These are phyloP conservation scores for Colletotrichum lindemuthianum DNA, from an alignment of 2,329 filamentous ascomycete genomes.

Conservation along the genomic window DNA sequence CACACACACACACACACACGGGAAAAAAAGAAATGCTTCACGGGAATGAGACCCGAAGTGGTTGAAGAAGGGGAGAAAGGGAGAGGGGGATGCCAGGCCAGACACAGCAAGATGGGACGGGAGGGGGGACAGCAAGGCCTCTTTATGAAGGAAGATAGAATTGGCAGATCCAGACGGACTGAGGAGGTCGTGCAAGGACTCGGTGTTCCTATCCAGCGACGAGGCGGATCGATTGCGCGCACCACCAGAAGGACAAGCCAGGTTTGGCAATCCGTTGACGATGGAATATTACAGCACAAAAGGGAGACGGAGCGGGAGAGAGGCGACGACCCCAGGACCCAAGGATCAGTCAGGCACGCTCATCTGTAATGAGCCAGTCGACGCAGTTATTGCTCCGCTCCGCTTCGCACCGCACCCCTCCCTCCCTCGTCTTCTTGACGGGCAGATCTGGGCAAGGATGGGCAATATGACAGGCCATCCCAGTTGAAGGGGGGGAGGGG, in stretches of 20 bases:
- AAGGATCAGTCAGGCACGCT: too few relatives aligned
- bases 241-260: conserved; percentile 15
- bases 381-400: too few relatives aligned
- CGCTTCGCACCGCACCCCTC: background rate
- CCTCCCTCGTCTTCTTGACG: conserved; percentile 2
- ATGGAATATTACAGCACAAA: conserved; percentile 33
- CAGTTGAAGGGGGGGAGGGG: conserved; percentile 16
- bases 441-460: conserved; percentile 22
- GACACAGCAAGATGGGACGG: conserved; percentile 4
- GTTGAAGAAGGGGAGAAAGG: conserved; percentile 4
- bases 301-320: conserved; percentile 1
- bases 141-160: conserved; percentile 28
- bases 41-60: conserved; percentile 25
- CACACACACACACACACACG: too few relatives aligned
- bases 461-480: conserved; percentile 25
- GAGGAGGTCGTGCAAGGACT: conserved; percentile 19
- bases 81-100: conserved; percentile 15
- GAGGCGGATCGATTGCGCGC: conserved; percentile 32
- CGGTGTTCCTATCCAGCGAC: conserved; percentile 31
- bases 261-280: conserved; percentile 16
- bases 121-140: conserved; percentile 15
- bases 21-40: background rate
- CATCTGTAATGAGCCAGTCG: too few relatives aligned
- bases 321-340: too few relatives aligned
- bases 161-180: background rate